A percentile compares a stretch with the other conserved stretches of the same genome.
phyloP scores from a whole-genome alignment of 176 grass and related monocot genomes.

The Saccharum spontaneum region DNA sequence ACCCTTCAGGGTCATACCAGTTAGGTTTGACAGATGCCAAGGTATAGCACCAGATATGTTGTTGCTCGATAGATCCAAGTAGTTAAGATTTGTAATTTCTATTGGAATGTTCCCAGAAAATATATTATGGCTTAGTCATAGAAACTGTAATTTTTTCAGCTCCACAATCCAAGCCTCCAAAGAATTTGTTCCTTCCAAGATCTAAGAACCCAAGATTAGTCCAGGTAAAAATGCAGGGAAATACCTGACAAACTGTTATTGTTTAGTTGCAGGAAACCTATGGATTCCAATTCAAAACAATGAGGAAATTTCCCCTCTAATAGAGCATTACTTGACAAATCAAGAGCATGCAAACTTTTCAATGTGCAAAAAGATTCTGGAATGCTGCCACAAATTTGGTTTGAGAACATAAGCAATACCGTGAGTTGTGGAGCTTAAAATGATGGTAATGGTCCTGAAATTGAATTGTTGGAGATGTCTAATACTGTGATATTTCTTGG shows the following conservation, averaged over 20 bases:
- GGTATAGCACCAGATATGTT: constrained; percentile 30
- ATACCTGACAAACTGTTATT: not conserved
- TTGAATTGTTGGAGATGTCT: not conserved
- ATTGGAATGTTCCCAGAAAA: constrained; percentile 28
- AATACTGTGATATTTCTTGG: not conserved
- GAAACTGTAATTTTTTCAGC: not conserved
- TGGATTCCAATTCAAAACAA: not conserved
- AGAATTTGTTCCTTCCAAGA: not conserved
- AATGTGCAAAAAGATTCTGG: not conserved
- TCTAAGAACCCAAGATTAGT: not conserved
- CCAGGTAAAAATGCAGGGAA: not conserved
- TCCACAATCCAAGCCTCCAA: not conserved
- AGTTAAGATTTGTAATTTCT: not conserved
- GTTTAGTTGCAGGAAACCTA: not conserved
- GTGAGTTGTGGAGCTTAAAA: not conserved
- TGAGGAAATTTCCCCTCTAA: not conserved
- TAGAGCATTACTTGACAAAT: not conserved
- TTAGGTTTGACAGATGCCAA: not conserved
- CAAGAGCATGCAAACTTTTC: not conserved
- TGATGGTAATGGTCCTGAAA: not conserved
- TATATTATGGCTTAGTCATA: not conserved
- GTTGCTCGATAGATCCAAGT: constrained; percentile 39
- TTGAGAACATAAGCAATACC: not conserved
- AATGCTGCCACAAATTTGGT: not conserved
- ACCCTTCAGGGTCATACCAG: not conserved